Base-by-base conservation (phyloP, 352 stramenopile genomes). In the Globisporangium viniferum region DNA sequence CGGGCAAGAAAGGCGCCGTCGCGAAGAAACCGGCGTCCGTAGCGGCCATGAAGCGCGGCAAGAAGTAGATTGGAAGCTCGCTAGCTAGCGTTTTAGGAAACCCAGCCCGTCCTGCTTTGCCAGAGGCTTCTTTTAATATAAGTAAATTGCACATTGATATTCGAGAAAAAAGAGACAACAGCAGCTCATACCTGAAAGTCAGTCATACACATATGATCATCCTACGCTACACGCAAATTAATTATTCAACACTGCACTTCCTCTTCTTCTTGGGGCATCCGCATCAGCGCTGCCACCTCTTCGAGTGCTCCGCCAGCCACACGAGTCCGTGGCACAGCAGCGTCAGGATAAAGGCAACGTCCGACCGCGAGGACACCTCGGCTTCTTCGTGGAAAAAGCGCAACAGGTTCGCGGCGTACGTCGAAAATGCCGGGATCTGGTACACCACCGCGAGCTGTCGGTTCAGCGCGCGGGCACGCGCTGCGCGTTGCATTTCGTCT, bases 321-420 rank as follows among this genome's bases (percentile, higher is more conserved):
- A 93, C 83, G 48, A 94, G 79, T 5, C 86, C 85, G 67, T 94
- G 86, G 66, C 86, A 94, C 3, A 94, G 77, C 71, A 94, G 75
- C 29, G 86, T 90, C 55, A 94, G 72, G 35, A 93, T 75, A 57
- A 93, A 92, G 22, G 86, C 84, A 8, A 94, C 84, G 70, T 94
- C 83, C 20, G 84, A 86, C 15, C 86, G 80, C 5, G 79, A 80
- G 14, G 86, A 90, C 62, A 79, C 79, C 67, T 93, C 86, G 0
- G 86, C 84, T 64, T 89, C 80, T 61, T 92, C 75, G 67, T 93
- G 85, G 58, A 91, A 92, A 66, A 91, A 92, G 51, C 85, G 83
- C 64, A 91, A 57, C 27, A 94, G 55, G 12, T 68, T 84, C 14
- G 83, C 82, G 18, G 84, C 82, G 33, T 89, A 90, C 22, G 62